Evolutionary conservation across 176 grass and related monocot genomes (phyloP).

Genomic region (Avena insularis): DNA sequence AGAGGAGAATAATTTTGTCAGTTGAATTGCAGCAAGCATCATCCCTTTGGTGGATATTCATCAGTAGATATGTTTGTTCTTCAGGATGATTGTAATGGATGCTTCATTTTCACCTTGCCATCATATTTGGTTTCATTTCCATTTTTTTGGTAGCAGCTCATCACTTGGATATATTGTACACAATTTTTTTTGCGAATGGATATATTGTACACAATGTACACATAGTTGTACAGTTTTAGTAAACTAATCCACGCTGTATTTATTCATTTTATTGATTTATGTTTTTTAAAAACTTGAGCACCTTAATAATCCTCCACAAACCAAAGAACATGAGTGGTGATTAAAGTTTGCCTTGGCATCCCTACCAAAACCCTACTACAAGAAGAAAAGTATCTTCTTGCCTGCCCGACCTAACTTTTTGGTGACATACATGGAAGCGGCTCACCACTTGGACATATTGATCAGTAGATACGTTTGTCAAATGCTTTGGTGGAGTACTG

Average conservation of each 20-base stretch:
- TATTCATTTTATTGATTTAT: background rate
- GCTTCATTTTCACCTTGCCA: background rate
- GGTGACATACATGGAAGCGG: too few relatives aligned
- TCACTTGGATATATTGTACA: too few relatives aligned
- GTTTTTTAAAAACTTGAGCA: constrained; percentile 12
- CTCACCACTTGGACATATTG: too few relatives aligned
- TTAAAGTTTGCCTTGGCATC: constrained; percentile 28
- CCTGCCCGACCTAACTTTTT: background rate
- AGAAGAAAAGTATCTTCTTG: constrained; percentile 30
- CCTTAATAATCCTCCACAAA: constrained; percentile 6
- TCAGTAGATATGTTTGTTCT: background rate
- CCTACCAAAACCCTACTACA: constrained; percentile 13
- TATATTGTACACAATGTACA: too few relatives aligned
- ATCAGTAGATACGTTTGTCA: too few relatives aligned
- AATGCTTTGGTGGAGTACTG: too few relatives aligned
- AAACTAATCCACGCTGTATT: background rate
- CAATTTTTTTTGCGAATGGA: too few relatives aligned
- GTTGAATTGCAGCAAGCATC: background rate
- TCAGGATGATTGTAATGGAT: background rate
- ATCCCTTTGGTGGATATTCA: background rate
- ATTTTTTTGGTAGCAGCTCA: background rate
- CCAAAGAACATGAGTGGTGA: constrained; percentile 22
- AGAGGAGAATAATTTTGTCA: background rate
- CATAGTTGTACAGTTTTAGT: background rate
- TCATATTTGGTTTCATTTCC: background rate